A percentile compares a stretch with the other conserved stretches of the same genome.
Conservation (phyloP, 1,284 basidiomycete genomes). For the Schizophyllum commune region DNA sequence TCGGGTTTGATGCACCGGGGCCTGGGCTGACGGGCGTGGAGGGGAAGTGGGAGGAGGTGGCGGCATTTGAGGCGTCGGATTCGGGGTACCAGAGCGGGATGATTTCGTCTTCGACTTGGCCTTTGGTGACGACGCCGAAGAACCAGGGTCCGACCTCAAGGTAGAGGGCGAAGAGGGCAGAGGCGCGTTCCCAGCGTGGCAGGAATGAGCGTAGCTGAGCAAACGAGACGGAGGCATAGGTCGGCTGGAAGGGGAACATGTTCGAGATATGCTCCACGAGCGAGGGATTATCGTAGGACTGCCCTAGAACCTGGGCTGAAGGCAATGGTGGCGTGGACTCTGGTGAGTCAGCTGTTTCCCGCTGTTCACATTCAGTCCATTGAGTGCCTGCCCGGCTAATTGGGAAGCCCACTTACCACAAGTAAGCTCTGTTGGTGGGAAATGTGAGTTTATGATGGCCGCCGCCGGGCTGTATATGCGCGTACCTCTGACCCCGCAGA, state of each 20-base stretch:
- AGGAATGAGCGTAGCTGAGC: conserved; percentile 41
- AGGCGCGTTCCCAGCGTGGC: conserved; percentile 50
- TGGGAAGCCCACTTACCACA: conserved; percentile 31
- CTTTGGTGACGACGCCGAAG: conserved; percentile 56
- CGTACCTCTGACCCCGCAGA: conserved; percentile 57
- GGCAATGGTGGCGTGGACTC: conserved; percentile 4
- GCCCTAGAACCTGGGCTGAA: conserved; percentile 5
- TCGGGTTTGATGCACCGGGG: conserved; percentile 8
- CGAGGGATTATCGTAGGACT: conserved; percentile 16
- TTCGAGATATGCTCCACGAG: conserved; percentile 37
- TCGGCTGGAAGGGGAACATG: conserved; percentile 43
- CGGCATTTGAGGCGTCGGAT: conserved; percentile 23
- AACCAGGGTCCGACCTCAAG: conserved; percentile 71
- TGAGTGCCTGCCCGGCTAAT: neutral
- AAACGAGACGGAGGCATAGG: conserved; percentile 31
- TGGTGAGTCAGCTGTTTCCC: neutral
- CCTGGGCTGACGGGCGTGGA: neutral
- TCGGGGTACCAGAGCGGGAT: conserved; percentile 61
- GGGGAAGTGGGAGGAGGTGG: conserved; percentile 9
- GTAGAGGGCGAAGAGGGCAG: conserved; percentile 51
- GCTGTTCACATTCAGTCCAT: neutral
- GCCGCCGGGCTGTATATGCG: conserved; percentile 2
- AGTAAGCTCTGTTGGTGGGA: conserved; percentile 36
- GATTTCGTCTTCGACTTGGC: conserved; percentile 55
- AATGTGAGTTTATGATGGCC: conserved; percentile 4